Conservation (phyloP, 129 eudicot genomes). For the Gnaphalium uliginosum region DNA sequence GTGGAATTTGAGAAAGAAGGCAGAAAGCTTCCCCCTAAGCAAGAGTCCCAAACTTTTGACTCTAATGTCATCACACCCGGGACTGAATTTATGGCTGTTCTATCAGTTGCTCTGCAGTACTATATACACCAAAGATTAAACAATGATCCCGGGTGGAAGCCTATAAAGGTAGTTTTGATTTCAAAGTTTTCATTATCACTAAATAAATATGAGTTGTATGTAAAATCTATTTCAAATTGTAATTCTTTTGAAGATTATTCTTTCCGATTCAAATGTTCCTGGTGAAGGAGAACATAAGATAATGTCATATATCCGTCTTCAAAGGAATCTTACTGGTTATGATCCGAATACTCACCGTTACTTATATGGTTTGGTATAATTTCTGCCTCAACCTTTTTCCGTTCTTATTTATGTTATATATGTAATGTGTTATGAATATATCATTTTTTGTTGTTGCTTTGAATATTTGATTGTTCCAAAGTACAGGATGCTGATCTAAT, state of each 20-base stretch:
- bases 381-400: slow-evolving; percentile 17
- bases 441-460: slow-evolving; percentile 2
- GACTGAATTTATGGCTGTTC: slow-evolving; percentile 76
- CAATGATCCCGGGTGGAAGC: slow-evolving; percentile 84
- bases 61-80: slow-evolving; percentile 87
- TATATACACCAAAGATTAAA: slow-evolving; percentile 72
- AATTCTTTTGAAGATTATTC: slow-evolving; percentile 52
- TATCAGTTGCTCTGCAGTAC: slow-evolving; percentile 75
- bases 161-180: slow-evolving; percentile 51
- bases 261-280: slow-evolving; percentile 87
- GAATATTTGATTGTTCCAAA: slow-evolving; percentile 3
- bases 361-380: slow-evolving; percentile 76
- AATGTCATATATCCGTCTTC: slow-evolving; percentile 80
- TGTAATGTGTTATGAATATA: neutral
- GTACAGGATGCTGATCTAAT: slow-evolving; percentile 71
- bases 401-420: slow-evolving; percentile 1
- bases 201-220: neutral
- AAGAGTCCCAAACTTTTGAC: slow-evolving; percentile 60
- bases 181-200: neutral
- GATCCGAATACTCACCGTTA: slow-evolving; percentile 78
- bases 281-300: slow-evolving; percentile 92
- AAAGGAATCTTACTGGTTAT: slow-evolving; percentile 80
- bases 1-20: too few species aligned
- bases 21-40: too few species aligned
- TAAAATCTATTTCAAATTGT: neutral